Evolutionary conservation across 2,329 filamentous ascomycete species (phyloP).

Genomic region (Scedosporium apiospermum): DNA sequence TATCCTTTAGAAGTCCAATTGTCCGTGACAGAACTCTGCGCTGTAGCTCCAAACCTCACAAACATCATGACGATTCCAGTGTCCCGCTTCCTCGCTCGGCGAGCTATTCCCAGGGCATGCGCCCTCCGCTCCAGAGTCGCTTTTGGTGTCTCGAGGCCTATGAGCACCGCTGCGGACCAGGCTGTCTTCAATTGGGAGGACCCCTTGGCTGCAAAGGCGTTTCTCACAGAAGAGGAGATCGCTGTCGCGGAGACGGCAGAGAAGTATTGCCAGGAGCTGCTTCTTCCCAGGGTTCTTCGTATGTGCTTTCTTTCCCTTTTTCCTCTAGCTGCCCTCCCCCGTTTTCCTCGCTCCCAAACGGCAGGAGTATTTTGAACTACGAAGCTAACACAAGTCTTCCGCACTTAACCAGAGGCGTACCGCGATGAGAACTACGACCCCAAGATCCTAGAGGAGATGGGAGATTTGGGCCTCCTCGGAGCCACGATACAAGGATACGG

Average conservation of each 20-base stretch:
- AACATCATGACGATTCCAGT: not conserved
- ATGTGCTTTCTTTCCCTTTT: not conserved
- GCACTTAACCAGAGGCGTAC: slow-evolving; percentile 56
- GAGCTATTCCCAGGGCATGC: not conserved
- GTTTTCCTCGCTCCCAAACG: not conserved
- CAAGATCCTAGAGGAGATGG: slow-evolving; percentile 84
- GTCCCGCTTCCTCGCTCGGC: slow-evolving; percentile 2
- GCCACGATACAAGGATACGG: slow-evolving; percentile 81
- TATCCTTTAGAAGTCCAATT: too few species aligned
- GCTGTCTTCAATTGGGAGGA: slow-evolving; percentile 79
- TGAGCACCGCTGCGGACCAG: not conserved
- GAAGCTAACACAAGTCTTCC: not conserved
- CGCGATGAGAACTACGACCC: slow-evolving; percentile 78
- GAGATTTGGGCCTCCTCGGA: slow-evolving; percentile 78
- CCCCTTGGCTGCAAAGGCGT: slow-evolving; percentile 62
- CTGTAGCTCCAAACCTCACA: not conserved
- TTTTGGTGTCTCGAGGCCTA: not conserved
- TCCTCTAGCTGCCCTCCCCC: not conserved
- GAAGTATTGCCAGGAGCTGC: slow-evolving; percentile 83
- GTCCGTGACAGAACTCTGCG: not conserved
- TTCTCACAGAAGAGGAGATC: slow-evolving; percentile 83
- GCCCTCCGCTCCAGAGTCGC: not conserved
- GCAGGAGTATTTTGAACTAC: not conserved
- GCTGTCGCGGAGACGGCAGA: slow-evolving; percentile 87
- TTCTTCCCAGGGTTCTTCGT: slow-evolving; percentile 62